Percentiles rank a stretch among this genome's conserved stretches.
These are phyloP conservation scores for Rhexocercosporidium sp. DNA, from an alignment of 2,329 filamentous ascomycete genomes.

Conservation along the genomic window DNA sequence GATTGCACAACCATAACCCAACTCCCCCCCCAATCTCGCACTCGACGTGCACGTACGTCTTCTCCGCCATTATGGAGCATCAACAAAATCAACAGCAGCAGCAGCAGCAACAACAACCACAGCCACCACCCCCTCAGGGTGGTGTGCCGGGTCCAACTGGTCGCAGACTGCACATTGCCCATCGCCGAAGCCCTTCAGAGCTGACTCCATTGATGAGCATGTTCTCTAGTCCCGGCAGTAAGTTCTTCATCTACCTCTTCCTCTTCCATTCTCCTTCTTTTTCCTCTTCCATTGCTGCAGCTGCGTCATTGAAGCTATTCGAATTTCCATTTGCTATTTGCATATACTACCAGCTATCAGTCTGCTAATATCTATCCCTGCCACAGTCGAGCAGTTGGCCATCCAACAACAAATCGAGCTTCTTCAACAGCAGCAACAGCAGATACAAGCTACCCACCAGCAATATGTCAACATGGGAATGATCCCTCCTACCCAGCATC, in stretches of 20 bases:
- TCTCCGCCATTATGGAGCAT: slow-evolving; percentile 48
- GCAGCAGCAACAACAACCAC: slow-evolving; percentile 54
- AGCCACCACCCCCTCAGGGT: slow-evolving; percentile 61
- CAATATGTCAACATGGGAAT: slow-evolving; percentile 98
- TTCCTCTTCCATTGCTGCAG: slow-evolving; percentile 9
- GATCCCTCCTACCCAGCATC: slow-evolving; percentile 82
- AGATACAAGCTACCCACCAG: slow-evolving; percentile 94
- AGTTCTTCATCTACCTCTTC: no score
- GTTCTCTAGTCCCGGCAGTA: slow-evolving; percentile 67
- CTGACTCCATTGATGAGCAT: slow-evolving; percentile 97
- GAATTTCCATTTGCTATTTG: slow-evolving; percentile 2
- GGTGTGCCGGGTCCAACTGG: slow-evolving; percentile 76
- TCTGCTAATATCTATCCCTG: slow-evolving; percentile 24
- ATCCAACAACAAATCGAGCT: slow-evolving; percentile 98
- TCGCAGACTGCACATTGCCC: slow-evolving; percentile 94
- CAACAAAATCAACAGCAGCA: slow-evolving; percentile 46
- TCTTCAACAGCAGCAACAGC: slow-evolving; percentile 96
- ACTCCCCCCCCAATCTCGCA: slow-evolving; percentile 45
- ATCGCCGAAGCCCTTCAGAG: slow-evolving; percentile 95
- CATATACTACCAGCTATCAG: no score
- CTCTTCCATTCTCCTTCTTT: no score
- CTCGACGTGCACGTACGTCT: slow-evolving; percentile 49
- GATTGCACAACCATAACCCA: slow-evolving; percentile 33
- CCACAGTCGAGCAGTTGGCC: slow-evolving; percentile 90
- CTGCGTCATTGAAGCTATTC: slow-evolving; percentile 36